Conservation (phyloP, 2,329 filamentous ascomycete species). For the Bipolaris oryzae region DNA sequence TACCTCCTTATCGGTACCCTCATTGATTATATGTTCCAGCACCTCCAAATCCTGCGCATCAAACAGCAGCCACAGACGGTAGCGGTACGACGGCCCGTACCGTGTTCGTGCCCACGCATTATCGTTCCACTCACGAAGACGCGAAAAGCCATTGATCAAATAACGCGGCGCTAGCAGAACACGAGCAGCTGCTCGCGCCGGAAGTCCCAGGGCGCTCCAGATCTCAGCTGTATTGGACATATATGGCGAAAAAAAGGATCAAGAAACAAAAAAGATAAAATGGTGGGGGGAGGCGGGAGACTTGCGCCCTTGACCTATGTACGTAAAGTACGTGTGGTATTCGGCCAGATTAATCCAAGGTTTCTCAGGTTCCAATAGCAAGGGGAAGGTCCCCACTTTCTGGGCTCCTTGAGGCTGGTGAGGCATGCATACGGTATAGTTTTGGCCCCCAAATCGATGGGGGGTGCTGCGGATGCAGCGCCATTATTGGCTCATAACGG, state of each 20-base stretch:
- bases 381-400: neutral
- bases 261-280: neutral
- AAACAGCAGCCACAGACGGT: slow-evolving; percentile 29
- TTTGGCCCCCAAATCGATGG: neutral
- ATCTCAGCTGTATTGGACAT: slow-evolving; percentile 10
- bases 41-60: slow-evolving; percentile 25
- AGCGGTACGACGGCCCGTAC: slow-evolving; percentile 19
- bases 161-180: slow-evolving; percentile 14
- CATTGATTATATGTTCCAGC: slow-evolving; percentile 26
- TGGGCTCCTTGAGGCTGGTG: neutral
- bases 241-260: neutral
- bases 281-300: neutral
- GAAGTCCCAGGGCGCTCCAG: slow-evolving; percentile 14
- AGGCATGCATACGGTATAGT: slow-evolving; percentile 1
- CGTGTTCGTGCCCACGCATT: slow-evolving; percentile 21
- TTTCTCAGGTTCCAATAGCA: neutral
- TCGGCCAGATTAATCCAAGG: neutral
- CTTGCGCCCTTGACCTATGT: neutral
- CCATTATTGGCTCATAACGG: neutral
- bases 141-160: slow-evolving; percentile 6
- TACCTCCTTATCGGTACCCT: slow-evolving; percentile 20
- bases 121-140: slow-evolving; percentile 6
- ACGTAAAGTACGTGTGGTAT: neutral
- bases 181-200: slow-evolving; percentile 9
- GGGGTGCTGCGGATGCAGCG: neutral